A percentile compares a stretch with the other conserved stretches of the same genome.
Evolutionary conservation across 768 basidiomycete genomes (phyloP).

Genomic region (Tricholoma sp.): DNA sequence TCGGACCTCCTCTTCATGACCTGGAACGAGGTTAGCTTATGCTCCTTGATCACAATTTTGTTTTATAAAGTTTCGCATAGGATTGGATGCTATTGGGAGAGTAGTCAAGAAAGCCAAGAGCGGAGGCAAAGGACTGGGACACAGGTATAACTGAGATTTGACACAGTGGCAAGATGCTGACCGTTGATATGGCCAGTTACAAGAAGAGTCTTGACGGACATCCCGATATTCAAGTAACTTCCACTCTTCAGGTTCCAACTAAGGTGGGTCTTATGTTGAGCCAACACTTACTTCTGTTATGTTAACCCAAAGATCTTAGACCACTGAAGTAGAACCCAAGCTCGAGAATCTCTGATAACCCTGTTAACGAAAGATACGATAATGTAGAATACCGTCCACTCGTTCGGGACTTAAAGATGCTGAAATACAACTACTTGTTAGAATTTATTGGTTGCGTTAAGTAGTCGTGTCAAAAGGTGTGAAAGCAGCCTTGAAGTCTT

Average conservation of each 20-base stretch:
- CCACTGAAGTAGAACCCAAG: neutral
- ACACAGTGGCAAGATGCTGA: neutral
- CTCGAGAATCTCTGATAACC: neutral
- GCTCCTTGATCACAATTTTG: neutral
- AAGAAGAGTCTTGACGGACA: slow-evolving; percentile 19
- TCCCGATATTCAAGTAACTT: slow-evolving; percentile 11
- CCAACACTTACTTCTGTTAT: neutral
- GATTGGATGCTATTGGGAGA: slow-evolving; percentile 80
- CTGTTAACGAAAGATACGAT: neutral
- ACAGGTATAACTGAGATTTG: slow-evolving; percentile 37
- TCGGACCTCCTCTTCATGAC: slow-evolving; percentile 76
- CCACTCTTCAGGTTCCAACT: slow-evolving; percentile 11
- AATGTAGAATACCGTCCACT: neutral
- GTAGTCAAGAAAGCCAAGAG: slow-evolving; percentile 68
- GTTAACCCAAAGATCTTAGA: neutral
- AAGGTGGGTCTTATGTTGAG: slow-evolving; percentile 4
- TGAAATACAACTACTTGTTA: neutral
- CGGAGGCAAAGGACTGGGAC: slow-evolving; percentile 61
- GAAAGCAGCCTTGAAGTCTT: slow-evolving; percentile 82
- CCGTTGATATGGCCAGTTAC: slow-evolving; percentile 22
- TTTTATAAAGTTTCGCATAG: slow-evolving; percentile 27
- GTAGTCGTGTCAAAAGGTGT: slow-evolving; percentile 58
- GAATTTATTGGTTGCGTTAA: neutral
- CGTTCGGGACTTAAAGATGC: neutral
- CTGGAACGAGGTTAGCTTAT: slow-evolving; percentile 59